These are phyloP conservation scores for Allium fistulosum DNA, from an alignment of 106 monocot genomes.

Conservation along the genomic window DNA sequence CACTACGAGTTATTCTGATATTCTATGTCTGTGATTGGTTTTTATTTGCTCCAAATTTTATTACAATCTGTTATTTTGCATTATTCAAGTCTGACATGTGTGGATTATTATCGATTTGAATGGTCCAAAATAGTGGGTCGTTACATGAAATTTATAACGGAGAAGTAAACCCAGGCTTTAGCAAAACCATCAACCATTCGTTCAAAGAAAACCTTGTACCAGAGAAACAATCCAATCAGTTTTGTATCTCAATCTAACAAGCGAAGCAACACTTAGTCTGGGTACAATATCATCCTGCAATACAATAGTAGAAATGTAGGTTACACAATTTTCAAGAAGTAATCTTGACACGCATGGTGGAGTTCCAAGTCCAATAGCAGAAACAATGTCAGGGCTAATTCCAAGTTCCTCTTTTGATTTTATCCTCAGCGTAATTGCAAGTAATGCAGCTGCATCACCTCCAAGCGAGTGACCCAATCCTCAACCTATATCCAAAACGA, in stretches of 20 bases:
- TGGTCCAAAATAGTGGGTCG: too few species aligned
- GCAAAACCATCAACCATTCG: too few species aligned
- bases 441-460: conserved; percentile 83
- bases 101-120: too few species aligned
- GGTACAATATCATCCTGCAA: conserved; percentile 95
- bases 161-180: too few species aligned
- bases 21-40: too few species aligned
- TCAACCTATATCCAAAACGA: conserved; percentile 75
- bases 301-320: conserved; percentile 83
- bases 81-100: too few species aligned
- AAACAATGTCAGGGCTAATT: conserved; percentile 72
- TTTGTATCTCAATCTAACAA: conserved; percentile 72
- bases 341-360: conserved; percentile 88
- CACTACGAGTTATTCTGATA: too few species aligned
- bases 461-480: conserved; percentile 96
- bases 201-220: too few species aligned
- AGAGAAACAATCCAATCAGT: too few species aligned
- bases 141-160: too few species aligned
- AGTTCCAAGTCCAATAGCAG: conserved; percentile 88
- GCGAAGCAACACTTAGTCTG: conserved; percentile 75
- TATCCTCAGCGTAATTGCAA: conserved; percentile 83
- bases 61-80: too few species aligned
- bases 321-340: conserved; percentile 68
- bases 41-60: too few species aligned
- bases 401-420: conserved; percentile 74